Percentiles rank a stretch among this genome's conserved stretches.
phyloP scores from a whole-genome alignment of 345 rosid species.

The Bretschneidera sinensis region DNA sequence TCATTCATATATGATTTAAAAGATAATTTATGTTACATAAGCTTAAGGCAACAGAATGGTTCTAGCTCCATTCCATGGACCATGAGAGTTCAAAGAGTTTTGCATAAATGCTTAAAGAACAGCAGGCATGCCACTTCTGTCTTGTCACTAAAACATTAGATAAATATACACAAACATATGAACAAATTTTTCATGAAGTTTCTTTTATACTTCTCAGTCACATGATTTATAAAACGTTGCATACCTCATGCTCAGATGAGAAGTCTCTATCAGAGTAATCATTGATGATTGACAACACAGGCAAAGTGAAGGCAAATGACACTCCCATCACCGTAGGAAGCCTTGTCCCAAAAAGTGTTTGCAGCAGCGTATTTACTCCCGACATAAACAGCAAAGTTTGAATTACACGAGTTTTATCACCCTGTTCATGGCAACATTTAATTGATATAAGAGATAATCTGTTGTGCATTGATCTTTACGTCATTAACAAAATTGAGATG shows the following conservation, averaged over 20 bases:
- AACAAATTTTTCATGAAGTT: too few species aligned
- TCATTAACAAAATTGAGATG: neutral
- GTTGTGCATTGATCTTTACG: neutral
- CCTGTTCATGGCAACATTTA: slow-evolving; percentile 36
- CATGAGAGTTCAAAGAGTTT: too few species aligned
- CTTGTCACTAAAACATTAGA: too few species aligned
- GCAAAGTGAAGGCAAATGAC: slow-evolving; percentile 66
- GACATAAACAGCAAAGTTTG: slow-evolving; percentile 83
- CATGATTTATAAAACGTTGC: neutral
- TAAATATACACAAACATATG: too few species aligned
- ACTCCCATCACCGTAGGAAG: slow-evolving; percentile 97
- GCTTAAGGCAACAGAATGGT: neutral
- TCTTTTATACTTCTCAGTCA: too few species aligned
- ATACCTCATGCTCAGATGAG: slow-evolving; percentile 54
- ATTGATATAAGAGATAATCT: neutral
- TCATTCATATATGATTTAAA: too few species aligned
- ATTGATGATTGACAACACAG: slow-evolving; percentile 73
- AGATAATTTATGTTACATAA: too few species aligned
- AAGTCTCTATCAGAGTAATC: slow-evolving; percentile 53
- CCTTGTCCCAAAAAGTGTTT: slow-evolving; percentile 78
- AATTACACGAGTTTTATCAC: slow-evolving; percentile 83
- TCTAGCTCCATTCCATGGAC: too few species aligned
- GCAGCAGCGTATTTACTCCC: slow-evolving; percentile 85
- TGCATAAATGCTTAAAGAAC: too few species aligned
- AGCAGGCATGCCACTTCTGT: too few species aligned